phyloP scores from a whole-genome alignment of 2,329 filamentous ascomycete genomes.

The Lachnellula cervina region DNA sequence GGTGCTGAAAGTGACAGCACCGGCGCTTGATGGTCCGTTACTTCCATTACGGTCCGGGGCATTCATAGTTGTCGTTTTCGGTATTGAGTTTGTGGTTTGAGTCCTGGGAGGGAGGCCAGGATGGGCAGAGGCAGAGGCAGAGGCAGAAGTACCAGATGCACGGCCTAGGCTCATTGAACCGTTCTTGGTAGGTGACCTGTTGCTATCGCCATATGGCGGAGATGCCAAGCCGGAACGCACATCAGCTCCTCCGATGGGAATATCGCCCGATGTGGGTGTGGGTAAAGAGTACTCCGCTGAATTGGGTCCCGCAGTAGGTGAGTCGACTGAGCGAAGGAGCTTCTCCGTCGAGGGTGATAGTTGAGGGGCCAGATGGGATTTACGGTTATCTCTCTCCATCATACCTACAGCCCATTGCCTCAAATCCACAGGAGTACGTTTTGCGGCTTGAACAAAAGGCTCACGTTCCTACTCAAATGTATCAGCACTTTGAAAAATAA shows the following conservation, averaged over 20 bases:
- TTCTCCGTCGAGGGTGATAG: conserved; percentile 74
- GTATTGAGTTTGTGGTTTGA: conserved; percentile 48
- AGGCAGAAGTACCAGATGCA: conserved; percentile 37
- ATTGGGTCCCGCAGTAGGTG: conserved; percentile 41
- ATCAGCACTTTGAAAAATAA: conserved; percentile 17
- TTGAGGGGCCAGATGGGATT: conserved; percentile 82
- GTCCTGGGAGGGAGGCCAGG: conserved; percentile 47
- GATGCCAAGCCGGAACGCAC: conserved; percentile 41
- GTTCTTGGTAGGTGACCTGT: conserved; percentile 32
- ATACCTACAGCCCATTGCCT: conserved; percentile 89
- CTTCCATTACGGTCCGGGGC: conserved; percentile 32
- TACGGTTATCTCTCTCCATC: conserved; percentile 93
- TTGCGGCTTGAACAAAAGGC: conserved; percentile 91
- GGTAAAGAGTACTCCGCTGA: conserved; percentile 40
- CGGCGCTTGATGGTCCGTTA: conserved; percentile 40
- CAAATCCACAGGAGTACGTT: conserved; percentile 90
- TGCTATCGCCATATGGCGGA: conserved; percentile 30
- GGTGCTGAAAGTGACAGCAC: conserved; percentile 44
- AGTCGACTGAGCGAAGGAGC: conserved; percentile 61
- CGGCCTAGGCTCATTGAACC: conserved; percentile 44
- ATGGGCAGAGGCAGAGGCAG: conserved; percentile 35
- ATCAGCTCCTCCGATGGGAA: conserved; percentile 59
- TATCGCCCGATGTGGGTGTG: conserved; percentile 68
- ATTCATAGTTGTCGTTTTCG: conserved; percentile 39
- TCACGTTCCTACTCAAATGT: conserved; percentile 66